A percentile compares a stretch with the other conserved stretches of the same genome.
These are phyloP conservation scores for Camellia lanceoleosa DNA, from an alignment of 148 eudicot species.

Conservation along the genomic window DNA sequence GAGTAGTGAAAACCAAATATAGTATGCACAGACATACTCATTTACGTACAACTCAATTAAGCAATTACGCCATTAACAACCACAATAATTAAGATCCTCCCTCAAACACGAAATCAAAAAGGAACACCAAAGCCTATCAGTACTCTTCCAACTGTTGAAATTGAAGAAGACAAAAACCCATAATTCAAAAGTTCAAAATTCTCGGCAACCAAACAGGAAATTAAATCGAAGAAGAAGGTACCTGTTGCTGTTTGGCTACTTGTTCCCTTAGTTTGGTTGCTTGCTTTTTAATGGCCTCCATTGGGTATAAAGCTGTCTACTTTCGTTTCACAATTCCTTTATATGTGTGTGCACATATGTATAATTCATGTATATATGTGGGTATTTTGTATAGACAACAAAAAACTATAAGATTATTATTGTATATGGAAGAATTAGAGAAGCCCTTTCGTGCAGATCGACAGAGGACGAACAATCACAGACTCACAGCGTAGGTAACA, in stretches of 20 bases:
- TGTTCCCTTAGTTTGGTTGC: slow-evolving; percentile 81
- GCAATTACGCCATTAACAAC: background rate
- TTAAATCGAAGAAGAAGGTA: slow-evolving; percentile 14
- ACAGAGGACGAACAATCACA: no score
- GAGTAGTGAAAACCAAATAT: background rate
- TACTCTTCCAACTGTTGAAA: no score
- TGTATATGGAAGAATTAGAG: no score
- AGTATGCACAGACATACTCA: no score
- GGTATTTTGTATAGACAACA: no score
- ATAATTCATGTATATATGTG: no score
- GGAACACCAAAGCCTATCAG: background rate
- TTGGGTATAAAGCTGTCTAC: slow-evolving; percentile 8
- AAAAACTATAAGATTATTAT: no score
- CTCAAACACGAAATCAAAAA: background rate
- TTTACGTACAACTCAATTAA: background rate
- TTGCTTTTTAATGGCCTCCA: slow-evolving; percentile 88
- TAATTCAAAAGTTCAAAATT: background rate
- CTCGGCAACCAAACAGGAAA: background rate
- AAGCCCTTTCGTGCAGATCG: no score
- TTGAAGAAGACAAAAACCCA: background rate
- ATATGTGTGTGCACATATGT: background rate
- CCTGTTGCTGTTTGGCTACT: slow-evolving; percentile 93
- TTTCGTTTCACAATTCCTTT: background rate
- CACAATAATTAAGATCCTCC: background rate
- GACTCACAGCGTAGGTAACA: no score